A percentile compares a stretch with the other conserved stretches of the same genome.
Conservation (phyloP, 306 rosid species). For the Vigna hirtella region DNA sequence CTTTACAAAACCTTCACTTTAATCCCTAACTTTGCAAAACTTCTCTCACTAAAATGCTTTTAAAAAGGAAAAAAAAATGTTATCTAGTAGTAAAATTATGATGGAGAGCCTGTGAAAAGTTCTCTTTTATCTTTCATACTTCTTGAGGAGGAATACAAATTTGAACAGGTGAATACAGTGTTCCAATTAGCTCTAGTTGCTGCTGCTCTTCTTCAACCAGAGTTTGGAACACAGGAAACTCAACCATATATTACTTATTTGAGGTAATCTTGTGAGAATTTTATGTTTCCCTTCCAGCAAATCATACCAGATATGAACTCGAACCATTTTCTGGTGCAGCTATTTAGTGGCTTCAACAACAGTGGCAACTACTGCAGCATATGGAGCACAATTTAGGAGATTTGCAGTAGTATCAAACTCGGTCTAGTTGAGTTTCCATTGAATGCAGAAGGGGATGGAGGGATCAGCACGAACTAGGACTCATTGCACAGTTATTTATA, state of each 20-base stretch:
- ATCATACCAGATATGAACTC: constrained; percentile 41
- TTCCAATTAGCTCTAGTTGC: constrained; percentile 83
- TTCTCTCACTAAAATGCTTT: neutral
- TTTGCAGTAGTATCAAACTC: constrained; percentile 34
- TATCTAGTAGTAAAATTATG: neutral
- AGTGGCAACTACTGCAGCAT: constrained; percentile 63
- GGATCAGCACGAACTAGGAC: neutral
- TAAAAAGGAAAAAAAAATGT: neutral
- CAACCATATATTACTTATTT: constrained; percentile 64
- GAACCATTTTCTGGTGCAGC: constrained; percentile 55
- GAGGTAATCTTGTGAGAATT: constrained; percentile 54
- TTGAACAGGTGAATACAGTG: constrained; percentile 85
- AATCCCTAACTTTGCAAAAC: neutral
- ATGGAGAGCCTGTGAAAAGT: neutral
- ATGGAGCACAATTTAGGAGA: constrained; percentile 63
- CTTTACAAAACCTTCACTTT: neutral
- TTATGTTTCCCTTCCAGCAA: constrained; percentile 32
- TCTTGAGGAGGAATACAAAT: constrained; percentile 31
- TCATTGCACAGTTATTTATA: constrained; percentile 3
- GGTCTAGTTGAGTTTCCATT: constrained; percentile 35
- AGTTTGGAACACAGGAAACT: constrained; percentile 82
- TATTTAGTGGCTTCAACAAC: constrained; percentile 95
- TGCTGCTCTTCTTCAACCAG: constrained; percentile 91
- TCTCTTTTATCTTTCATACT: constrained; percentile 16
- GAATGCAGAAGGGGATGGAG: constrained; percentile 6